Percentiles rank a stretch among this genome's conserved stretches.
phyloP scores from a whole-genome alignment of 108 stramenopile genomes.

The Hondaea fermentalgiana region DNA sequence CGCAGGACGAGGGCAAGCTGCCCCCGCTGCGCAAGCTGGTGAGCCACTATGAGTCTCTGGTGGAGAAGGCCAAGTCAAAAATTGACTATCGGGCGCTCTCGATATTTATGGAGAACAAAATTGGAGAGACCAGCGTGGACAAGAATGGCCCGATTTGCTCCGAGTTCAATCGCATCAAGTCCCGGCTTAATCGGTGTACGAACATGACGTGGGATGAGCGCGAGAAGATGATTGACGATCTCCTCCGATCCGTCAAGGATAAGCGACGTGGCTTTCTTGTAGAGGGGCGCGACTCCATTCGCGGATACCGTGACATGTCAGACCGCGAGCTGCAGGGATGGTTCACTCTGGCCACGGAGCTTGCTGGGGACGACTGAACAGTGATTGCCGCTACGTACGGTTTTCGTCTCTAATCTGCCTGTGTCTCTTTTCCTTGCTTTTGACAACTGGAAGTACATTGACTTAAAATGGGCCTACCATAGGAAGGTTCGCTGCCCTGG shows the following conservation, averaged over 20 bases:
- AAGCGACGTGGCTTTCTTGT: background rate
- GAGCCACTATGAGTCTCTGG: background rate
- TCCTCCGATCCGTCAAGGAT: background rate
- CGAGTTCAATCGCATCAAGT: conserved; percentile 3
- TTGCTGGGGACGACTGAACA: background rate
- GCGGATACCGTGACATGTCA: conserved; percentile 10
- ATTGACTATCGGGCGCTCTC: background rate
- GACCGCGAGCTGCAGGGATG: conserved; percentile 10
- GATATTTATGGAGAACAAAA: conserved; percentile 8
- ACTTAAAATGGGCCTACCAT: no score
- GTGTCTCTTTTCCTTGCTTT: no score
- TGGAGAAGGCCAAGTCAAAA: background rate
- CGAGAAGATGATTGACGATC: background rate
- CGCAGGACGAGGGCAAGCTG: background rate
- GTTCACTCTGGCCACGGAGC: background rate
- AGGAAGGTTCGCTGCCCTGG: no score
- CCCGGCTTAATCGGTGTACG: background rate
- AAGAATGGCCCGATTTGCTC: background rate
- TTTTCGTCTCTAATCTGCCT: no score
- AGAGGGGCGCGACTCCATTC: background rate
- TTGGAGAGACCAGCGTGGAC: background rate
- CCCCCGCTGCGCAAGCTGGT: background rate
- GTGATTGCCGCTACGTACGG: no score
- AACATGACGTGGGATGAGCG: background rate
- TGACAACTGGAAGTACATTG: no score